A percentile compares a stretch with the other conserved stretches of the same genome.
These are phyloP conservation scores for Strobilomyces dryophilus DNA, from an alignment of 768 basidiomycete genomes.

Conservation along the genomic window DNA sequence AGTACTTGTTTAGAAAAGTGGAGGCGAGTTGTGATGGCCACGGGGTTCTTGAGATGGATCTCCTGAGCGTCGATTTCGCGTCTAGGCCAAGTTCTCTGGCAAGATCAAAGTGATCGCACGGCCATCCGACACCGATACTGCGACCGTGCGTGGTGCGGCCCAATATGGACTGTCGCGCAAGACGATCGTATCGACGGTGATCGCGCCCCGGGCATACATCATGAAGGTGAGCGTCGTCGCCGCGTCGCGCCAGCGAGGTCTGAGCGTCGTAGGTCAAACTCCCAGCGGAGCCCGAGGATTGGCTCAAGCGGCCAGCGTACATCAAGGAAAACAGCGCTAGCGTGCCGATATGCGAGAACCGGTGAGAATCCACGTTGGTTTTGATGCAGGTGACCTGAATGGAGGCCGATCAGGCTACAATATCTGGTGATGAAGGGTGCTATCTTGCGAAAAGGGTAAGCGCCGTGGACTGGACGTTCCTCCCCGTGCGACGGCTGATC, in stretches of 20 bases:
- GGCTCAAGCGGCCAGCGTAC: constrained; percentile 80
- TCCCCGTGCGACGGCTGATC: constrained; percentile 18
- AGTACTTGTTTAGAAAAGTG: constrained; percentile 78
- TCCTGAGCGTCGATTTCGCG: constrained; percentile 10
- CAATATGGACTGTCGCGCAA: constrained; percentile 77
- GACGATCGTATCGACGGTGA: constrained; percentile 75
- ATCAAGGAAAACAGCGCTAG: constrained; percentile 75
- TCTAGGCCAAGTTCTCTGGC: constrained; percentile 62
- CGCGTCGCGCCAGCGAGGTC: background rate
- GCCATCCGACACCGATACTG: constrained; percentile 84
- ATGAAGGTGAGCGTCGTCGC: constrained; percentile 60
- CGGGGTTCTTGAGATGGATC: constrained; percentile 3
- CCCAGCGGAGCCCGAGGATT: constrained; percentile 83
- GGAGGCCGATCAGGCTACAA: constrained; percentile 55
- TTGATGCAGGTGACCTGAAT: constrained; percentile 6
- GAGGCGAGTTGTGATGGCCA: constrained; percentile 45
- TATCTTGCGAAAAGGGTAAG: constrained; percentile 80
- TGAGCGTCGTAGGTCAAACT: constrained; percentile 63
- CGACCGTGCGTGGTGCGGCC: constrained; percentile 84
- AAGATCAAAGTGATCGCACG: constrained; percentile 74
- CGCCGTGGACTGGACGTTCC: background rate
- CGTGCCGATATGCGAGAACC: constrained; percentile 78
- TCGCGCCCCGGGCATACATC: constrained; percentile 79
- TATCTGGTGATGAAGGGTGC: constrained; percentile 87
- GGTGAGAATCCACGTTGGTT: constrained; percentile 37